Base-by-base conservation (phyloP, 2,329 filamentous ascomycete species). In the Botrytis paeoniae region DNA sequence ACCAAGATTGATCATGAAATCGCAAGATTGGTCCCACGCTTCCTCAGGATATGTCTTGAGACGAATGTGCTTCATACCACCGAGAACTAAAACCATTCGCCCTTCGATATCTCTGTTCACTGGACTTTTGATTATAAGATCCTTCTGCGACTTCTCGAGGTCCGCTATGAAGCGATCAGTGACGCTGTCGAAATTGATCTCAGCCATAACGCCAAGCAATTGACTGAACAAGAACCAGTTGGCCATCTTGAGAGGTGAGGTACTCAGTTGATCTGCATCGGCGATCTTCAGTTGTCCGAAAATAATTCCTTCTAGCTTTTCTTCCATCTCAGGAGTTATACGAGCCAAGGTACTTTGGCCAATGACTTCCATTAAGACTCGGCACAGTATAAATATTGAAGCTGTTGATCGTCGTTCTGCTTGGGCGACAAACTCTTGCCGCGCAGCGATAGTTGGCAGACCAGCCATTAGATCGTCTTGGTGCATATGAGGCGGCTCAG, bases 221-320 rank as follows among this genome's bases (percentile, higher is more conserved):
- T 97, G 93, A 32, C 94, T 92, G 81, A 98, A 98, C 4, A 99
- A 90, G 74, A 93, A 93, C 95, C 95, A 99, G 79, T 99, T 99
- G 22, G 96, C 93, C 82, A 96, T 90, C 76, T 94, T 94, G 37
- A 98, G 85, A 0, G 93, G 91, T 0, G 94, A 97, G 14, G 91
- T 86, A 75, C 90, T 85, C 5, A 95, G 85, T 79, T 95, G 90
- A 12, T 97, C 94, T 0, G 93, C 90, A 74, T 98, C 95, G 12
- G 94, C 92, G 63, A 92, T 92, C 80, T 95, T 97, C 16, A 99
- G 86, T 81, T 98, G 96, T n/a, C 92, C 92, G 81, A 98, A 99
- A 71, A 99, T 97, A 74, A 99, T 97, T 75, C 91, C 93, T 81
- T 98, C 95, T 7, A 99, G 86, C 77, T 97, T 95, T 75, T 96